These are phyloP conservation scores for Mallotus repandus DNA, from an alignment of 441 rosid species.

Conservation along the genomic window DNA sequence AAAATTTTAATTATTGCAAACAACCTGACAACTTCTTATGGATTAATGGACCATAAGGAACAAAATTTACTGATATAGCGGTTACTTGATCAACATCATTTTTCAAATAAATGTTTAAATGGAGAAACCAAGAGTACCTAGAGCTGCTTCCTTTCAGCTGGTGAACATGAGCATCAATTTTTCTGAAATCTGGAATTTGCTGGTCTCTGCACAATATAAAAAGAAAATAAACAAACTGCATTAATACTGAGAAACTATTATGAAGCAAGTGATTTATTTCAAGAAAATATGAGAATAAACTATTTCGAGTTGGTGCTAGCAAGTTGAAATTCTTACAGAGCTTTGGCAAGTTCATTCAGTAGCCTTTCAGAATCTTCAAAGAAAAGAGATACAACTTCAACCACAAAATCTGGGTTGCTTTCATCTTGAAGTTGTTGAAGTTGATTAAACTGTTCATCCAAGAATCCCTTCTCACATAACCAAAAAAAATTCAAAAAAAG, in stretches of 20 bases:
- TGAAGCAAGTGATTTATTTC: not conserved
- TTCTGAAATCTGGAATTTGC: conserved; percentile 48
- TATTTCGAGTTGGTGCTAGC: too few relatives aligned
- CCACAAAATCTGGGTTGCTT: conserved; percentile 70
- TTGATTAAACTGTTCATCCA: conserved; percentile 63
- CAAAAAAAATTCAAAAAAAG: not conserved
- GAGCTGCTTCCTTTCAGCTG: conserved; percentile 81
- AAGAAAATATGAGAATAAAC: too few relatives aligned
- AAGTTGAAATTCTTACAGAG: conserved; percentile 38
- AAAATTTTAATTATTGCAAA: not conserved
- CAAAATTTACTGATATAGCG: not conserved
- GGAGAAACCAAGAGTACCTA: conserved; percentile 34
- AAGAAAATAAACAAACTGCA: not conserved
- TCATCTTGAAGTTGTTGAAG: conserved; percentile 69
- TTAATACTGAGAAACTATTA: not conserved
- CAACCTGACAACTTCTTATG: not conserved
- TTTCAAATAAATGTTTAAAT: too few relatives aligned
- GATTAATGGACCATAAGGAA: not conserved
- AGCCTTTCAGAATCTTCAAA: conserved; percentile 63
- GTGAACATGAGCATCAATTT: conserved; percentile 61
- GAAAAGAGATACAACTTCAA: conserved; percentile 65
- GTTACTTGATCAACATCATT: not conserved
- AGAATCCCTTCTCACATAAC: conserved; percentile 39
- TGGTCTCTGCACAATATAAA: conserved; percentile 37
- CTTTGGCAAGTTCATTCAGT: conserved; percentile 49